These are phyloP conservation scores for Verticillium isaacii DNA, from an alignment of 2,329 filamentous ascomycete genomes.

Conservation along the genomic window DNA sequence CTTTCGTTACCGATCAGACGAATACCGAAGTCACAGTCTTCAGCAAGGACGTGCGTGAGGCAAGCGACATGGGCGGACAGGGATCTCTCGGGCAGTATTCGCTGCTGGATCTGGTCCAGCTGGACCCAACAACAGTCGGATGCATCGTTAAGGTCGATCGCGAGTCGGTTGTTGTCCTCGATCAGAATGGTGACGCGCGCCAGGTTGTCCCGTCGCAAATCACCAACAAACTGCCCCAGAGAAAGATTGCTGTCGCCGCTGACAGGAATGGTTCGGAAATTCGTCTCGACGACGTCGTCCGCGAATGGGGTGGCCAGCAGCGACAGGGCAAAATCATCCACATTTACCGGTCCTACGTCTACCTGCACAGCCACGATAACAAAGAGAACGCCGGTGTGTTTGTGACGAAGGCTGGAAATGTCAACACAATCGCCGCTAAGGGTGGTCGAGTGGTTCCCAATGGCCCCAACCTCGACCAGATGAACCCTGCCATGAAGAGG, in stretches of 20 bases:
- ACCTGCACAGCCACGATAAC: conserved; percentile 77
- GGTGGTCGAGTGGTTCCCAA: conserved; percentile 68
- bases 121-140: conserved; percentile 87
- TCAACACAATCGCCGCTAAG: conserved; percentile 90
- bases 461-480: conserved; percentile 78
- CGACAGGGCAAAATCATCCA: conserved; percentile 87
- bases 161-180: conserved; percentile 82
- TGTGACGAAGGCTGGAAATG: conserved; percentile 78
- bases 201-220: conserved; percentile 88
- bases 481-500: conserved; percentile 86
- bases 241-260: conserved; percentile 81
- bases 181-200: conserved; percentile 81
- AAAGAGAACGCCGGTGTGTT: conserved; percentile 88
- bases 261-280: conserved; percentile 94
- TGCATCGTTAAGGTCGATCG: conserved; percentile 94
- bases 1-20: conserved; percentile 85
- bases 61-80: conserved; percentile 84
- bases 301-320: conserved; percentile 81
- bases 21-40: conserved; percentile 96
- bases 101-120: conserved; percentile 88
- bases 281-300: conserved; percentile 83
- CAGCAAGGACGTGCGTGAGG: conserved; percentile 91
- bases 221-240: conserved; percentile 78
- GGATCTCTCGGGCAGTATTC: conserved; percentile 83
- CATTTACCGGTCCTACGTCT: conserved; percentile 89